Evolutionary conservation across 2,329 filamentous ascomycete genomes (phyloP).

Genomic region (Penicillium sp.): DNA sequence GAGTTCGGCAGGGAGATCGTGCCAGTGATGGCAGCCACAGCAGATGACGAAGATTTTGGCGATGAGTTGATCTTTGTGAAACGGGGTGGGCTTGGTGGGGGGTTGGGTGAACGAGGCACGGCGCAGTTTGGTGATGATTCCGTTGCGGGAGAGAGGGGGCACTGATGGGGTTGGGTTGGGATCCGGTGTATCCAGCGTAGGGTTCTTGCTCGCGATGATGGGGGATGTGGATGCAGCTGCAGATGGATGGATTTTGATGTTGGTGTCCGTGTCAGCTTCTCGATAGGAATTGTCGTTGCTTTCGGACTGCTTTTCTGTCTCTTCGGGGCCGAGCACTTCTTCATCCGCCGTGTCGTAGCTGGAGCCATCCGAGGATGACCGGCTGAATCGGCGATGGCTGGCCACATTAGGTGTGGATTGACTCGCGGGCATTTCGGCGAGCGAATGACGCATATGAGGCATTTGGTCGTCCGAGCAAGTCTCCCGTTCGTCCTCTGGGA

Average conservation of each 20-base stretch:
- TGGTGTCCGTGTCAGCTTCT: too few species aligned
- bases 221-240: too few species aligned
- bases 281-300: too few species aligned
- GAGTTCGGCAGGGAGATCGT: slow-evolving; percentile 37
- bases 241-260: too few species aligned
- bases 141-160: neutral
- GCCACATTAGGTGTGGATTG: neutral
- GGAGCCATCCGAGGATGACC: slow-evolving; percentile 19
- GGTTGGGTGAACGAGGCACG: slow-evolving; percentile 7
- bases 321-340: slow-evolving; percentile 9
- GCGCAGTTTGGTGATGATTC: slow-evolving; percentile 2
- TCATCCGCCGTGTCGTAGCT: slow-evolving; percentile 32
- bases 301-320: too few species aligned
- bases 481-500: neutral
- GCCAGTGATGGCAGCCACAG: slow-evolving; percentile 40
- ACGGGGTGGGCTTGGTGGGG: slow-evolving; percentile 9
- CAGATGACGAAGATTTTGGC: slow-evolving; percentile 41
- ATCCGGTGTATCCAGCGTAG: too few species aligned
- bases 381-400: slow-evolving; percentile 4
- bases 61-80: slow-evolving; percentile 20
- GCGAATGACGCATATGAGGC: neutral
- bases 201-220: too few species aligned
- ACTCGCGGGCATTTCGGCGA: neutral
- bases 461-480: neutral
- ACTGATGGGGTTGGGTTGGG: too few species aligned